Percentiles rank a stretch among this genome's conserved stretches.
Conservation (phyloP, 2,329 filamentous ascomycete species). For the Ascochyta viciae-villosae region DNA sequence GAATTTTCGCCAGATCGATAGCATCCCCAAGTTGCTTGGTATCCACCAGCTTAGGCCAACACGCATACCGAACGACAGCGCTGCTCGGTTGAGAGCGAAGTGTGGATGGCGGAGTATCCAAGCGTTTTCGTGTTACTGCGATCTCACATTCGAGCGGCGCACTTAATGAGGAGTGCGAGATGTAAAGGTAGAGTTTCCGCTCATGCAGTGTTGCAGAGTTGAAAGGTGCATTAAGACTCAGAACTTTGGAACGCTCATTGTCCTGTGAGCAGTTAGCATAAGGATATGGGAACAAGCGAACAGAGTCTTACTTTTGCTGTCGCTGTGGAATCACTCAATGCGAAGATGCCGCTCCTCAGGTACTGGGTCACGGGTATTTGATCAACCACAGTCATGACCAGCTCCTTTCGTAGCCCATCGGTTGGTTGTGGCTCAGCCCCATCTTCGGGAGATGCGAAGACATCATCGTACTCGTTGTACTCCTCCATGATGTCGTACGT, state of each 20-base stretch:
- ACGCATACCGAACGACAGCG: slow-evolving; percentile 41
- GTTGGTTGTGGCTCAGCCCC: slow-evolving; percentile 41
- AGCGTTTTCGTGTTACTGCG: slow-evolving; percentile 44
- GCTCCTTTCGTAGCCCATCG: slow-evolving; percentile 49
- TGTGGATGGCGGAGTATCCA: slow-evolving; percentile 40
- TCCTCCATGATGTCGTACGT: slow-evolving; percentile 50
- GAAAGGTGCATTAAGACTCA: slow-evolving; percentile 43
- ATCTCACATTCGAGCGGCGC: slow-evolving; percentile 48
- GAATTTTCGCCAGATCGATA: slow-evolving; percentile 42
- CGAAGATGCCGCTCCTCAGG: slow-evolving; percentile 37
- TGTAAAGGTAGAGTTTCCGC: slow-evolving; percentile 48
- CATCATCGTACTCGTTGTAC: slow-evolving; percentile 49
- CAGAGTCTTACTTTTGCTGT: slow-evolving; percentile 24
- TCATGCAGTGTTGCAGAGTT: slow-evolving; percentile 48
- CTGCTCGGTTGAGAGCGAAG: slow-evolving; percentile 32
- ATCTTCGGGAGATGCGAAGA: slow-evolving; percentile 43
- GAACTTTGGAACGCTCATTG: slow-evolving; percentile 28
- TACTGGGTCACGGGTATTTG: slow-evolving; percentile 43
- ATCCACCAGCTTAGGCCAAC: slow-evolving; percentile 43
- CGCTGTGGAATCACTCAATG: slow-evolving; percentile 26
- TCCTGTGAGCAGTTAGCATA: slow-evolving; percentile 17
- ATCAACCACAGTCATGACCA: slow-evolving; percentile 46
- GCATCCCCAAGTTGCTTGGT: slow-evolving; percentile 32
- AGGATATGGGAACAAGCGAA: background rate
- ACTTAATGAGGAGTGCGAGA: slow-evolving; percentile 42